phyloP scores from a whole-genome alignment of 805 yeast species.

The Ascoidea tarda region DNA sequence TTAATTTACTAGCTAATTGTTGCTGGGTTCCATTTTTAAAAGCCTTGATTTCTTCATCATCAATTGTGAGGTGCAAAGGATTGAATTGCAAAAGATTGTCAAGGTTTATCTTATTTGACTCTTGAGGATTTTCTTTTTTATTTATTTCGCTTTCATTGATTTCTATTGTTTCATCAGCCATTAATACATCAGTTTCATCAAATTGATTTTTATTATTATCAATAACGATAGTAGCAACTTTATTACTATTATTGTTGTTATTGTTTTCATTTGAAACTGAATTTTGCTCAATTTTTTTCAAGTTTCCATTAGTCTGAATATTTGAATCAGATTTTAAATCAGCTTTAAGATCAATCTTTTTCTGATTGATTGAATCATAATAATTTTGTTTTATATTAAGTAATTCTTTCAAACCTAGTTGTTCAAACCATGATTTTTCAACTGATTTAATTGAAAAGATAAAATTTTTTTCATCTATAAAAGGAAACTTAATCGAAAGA shows the following conservation, averaged over 20 bases:
- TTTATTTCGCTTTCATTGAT: conserved; percentile 3
- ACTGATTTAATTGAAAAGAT: conserved; percentile 36
- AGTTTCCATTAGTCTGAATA: conserved; percentile 2
- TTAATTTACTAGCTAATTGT: conserved; percentile 26
- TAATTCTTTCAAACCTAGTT: conserved; percentile 30
- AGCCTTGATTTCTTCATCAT: conserved; percentile 37
- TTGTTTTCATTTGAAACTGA: neutral
- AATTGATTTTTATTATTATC: neutral
- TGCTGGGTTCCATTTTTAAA: conserved; percentile 26
- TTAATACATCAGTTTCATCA: neutral
- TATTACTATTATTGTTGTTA: conserved; percentile 1
- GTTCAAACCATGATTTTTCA: conserved; percentile 39
- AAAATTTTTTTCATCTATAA: conserved; percentile 42
- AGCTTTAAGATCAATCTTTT: conserved; percentile 2
- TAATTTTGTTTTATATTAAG: conserved; percentile 6
- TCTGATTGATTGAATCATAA: conserved; percentile 1
- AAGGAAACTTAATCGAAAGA: conserved; percentile 34
- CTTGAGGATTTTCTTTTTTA: conserved; percentile 3
- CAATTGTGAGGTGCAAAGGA: conserved; percentile 28
- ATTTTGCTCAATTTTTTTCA: conserved; percentile 10
- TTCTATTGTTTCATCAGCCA: neutral
- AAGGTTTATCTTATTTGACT: conserved; percentile 15
- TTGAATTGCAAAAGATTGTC: conserved; percentile 35
- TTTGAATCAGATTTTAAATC: conserved; percentile 1
- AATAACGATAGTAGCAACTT: neutral